Evolutionary conservation across 108 stramenopile species (phyloP), one percentile per base, ranked within the genome.

Genomic region (Fistulifera pelliculosa): DNA sequence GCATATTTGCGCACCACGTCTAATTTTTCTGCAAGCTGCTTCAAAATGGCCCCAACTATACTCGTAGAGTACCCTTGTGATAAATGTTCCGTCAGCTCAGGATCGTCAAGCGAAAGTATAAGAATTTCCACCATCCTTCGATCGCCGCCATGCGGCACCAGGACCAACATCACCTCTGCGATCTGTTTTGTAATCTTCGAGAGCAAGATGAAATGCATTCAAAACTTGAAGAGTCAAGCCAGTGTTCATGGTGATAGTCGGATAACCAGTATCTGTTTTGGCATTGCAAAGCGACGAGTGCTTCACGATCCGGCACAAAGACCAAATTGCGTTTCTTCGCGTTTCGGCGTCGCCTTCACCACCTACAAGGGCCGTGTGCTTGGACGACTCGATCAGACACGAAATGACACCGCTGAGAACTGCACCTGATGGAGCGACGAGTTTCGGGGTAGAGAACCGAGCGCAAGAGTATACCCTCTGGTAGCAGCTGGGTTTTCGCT

Each of bases 121-220:
- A 79, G 56, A 19, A 95, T 75, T 3, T 35, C 31, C 8, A 35
- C 31, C 22, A 97, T 61, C 14, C 88, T 7, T 78, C 60, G 79
- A 97, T 78, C 19, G 97, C 90, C 17, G 86, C 95, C 40, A 87
- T 81, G 38, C 98, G 66, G 54, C 81, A 93, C 97, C 96, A 98
- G 18, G 95, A 39, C 98, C 98, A 35, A 97, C 94, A 71, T 99
- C 98, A 7, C 98, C 98, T 19, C 98, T 76, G 57, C 93, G 81
- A 83, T 99, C 98, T 27, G 77, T 83, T 38, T 79, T 88, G 69
- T 98, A 99, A 66, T 99, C 98, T 23, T 79, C 83, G 48, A 92
- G 62, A 13, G 88, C 74, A 18, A 27, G 53, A 41, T 91, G 58
- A 21, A 96, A 71, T 28, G 94, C 60, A 21, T 60, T 44, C 38